phyloP scores from a whole-genome alignment of 441 rosid genomes.

The Erodium trifolium region DNA sequence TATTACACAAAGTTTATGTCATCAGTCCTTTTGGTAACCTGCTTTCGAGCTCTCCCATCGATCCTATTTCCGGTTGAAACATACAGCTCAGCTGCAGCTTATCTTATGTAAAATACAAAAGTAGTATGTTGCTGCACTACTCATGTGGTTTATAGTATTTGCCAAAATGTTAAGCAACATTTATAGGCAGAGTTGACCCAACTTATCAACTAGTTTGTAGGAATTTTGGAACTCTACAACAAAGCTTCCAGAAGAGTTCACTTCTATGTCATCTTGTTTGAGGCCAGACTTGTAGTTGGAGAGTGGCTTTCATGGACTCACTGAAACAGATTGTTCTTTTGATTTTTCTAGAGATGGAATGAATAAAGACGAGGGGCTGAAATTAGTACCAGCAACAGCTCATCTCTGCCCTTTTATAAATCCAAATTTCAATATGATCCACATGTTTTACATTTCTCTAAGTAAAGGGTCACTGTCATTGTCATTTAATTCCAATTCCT shows the following conservation, averaged over 20 bases:
- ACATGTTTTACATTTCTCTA: not conserved
- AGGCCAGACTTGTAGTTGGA: not conserved
- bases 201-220: no score
- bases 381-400: not conserved
- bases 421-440: not conserved
- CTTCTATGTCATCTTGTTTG: not conserved
- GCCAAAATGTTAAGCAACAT: not conserved
- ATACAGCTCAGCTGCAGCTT: slow-evolving; percentile 30
- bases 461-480: not conserved
- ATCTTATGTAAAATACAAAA: slow-evolving; percentile 1
- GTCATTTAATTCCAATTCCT: not conserved
- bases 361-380: not conserved
- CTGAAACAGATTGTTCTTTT: slow-evolving; percentile 11
- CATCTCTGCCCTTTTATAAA: not conserved
- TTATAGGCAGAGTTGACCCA: not conserved
- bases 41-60: slow-evolving; percentile 11
- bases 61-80: slow-evolving; percentile 33
- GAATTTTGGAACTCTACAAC: not conserved
- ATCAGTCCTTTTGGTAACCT: slow-evolving; percentile 18
- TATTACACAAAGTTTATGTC: slow-evolving; percentile 35
- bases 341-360: not conserved
- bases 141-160: not conserved
- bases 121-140: not conserved
- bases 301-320: slow-evolving; percentile 33
- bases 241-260: slow-evolving; percentile 34